These are phyloP conservation scores for Calamus simplicifolius DNA, from an alignment of 176 grass and related monocot species.

Conservation along the genomic window DNA sequence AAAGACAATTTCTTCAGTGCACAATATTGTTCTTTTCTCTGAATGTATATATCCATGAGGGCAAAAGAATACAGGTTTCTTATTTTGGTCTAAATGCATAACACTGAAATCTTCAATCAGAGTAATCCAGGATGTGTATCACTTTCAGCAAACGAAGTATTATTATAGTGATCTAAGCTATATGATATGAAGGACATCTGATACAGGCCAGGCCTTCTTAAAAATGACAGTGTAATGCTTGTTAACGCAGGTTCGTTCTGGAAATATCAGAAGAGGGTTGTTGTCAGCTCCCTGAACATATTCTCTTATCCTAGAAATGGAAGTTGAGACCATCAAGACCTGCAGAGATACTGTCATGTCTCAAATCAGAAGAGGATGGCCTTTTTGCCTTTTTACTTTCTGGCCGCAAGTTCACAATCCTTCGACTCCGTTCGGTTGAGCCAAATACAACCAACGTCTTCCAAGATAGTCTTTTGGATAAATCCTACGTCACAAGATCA, in stretches of 20 bases:
- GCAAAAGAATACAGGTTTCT: too few relatives aligned
- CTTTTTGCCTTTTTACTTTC: conserved; percentile 48
- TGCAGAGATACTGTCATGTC: neutral
- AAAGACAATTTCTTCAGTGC: too few relatives aligned
- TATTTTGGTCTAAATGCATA: neutral
- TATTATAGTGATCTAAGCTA: too few relatives aligned
- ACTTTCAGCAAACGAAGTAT: too few relatives aligned
- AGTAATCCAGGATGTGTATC: too few relatives aligned
- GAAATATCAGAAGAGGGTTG: conserved; percentile 90
- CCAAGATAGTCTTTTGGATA: conserved; percentile 85
- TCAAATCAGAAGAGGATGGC: too few relatives aligned
- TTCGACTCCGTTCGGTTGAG: conserved; percentile 89
- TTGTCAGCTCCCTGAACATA: conserved; percentile 76
- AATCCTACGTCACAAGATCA: conserved; percentile 50
- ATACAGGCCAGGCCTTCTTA: conserved; percentile 69
- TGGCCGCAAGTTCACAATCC: conserved; percentile 77
- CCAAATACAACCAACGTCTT: conserved; percentile 96
- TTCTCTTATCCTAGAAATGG: conserved; percentile 59
- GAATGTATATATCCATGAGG: too few relatives aligned
- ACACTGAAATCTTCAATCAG: neutral
- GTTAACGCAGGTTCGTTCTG: conserved; percentile 97
- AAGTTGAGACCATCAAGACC: neutral
- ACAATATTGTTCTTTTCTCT: too few relatives aligned
- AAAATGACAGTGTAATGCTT: conserved; percentile 98
- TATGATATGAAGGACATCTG: neutral